Base-by-base conservation (phyloP, 495 filamentous ascomycete species). In the Talaromyces trachyspermus region DNA sequence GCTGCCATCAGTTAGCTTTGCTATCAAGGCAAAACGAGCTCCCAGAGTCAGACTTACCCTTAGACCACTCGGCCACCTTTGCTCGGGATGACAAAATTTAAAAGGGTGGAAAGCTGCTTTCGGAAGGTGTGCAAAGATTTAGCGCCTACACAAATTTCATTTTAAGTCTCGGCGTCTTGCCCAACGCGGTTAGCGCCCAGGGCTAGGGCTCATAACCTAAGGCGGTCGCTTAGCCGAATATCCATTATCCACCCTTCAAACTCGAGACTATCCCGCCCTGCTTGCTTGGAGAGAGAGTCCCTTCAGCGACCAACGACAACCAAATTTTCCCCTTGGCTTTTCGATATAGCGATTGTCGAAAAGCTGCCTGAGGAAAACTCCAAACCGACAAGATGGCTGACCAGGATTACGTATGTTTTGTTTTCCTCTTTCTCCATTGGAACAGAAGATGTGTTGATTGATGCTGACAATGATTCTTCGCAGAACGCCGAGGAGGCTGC, bases 401-500 rank as follows among this genome's bases (percentile, higher is more conserved):
- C 76, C 61, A 60, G 61, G 85, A 89, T 74, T 95, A 95, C 79
- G 88, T 91, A 78, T 73, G 87, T 87, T 46, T 19, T 35, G n/a
- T 17, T 40, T 46, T 43, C 46, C 36, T n/a, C 26, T 46, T 43
- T 15, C 8, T n/a, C n/a, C n/a, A n/a, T 19, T 44, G 32, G 37
- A 47, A 37, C 11, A 11, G 20, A 43, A 18, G 14, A 23, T 43
- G 51, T 26, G 35, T 53, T 12, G 22, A 23, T 38, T 50, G 49
- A 17, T 26, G 59, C 76, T 80, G 62, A 80, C 62, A 39, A 48
- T 37, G 32, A 51, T 51, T 50, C 55, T 43, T 60, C 20, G 36
- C 58, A 91, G 86, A 88, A 95, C 75, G 80, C 89, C 74, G 89
- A 90, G 78, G 86, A 89, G 80, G 89, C 89, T 75, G 89, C 89